Percentiles rank a stretch among this genome's conserved stretches.
Evolutionary conservation across 768 basidiomycete genomes (phyloP).

Genomic region (Mycena pura): DNA sequence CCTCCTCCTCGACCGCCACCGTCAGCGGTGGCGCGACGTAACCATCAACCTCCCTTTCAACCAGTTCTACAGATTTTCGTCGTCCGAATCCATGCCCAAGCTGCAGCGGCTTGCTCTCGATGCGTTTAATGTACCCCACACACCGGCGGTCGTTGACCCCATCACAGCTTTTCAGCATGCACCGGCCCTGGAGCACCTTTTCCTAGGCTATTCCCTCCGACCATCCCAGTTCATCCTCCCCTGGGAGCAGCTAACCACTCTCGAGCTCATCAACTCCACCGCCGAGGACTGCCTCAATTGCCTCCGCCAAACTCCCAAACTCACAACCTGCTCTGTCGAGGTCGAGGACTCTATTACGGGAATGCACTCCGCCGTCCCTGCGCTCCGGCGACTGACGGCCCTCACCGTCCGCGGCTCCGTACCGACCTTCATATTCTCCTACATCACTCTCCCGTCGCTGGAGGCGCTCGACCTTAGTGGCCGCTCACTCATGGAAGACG

Average conservation of each 20-base stretch:
- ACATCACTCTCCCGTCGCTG: not conserved
- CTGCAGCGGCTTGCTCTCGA: conserved; percentile 12
- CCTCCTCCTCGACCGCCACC: not conserved
- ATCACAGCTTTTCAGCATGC: conserved; percentile 11
- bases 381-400: not conserved
- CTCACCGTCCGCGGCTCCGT: not conserved
- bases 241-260: not conserved
- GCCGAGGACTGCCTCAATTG: not conserved
- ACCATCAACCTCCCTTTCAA: conserved; percentile 8
- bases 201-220: not conserved
- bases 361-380: not conserved
- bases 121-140: conserved; percentile 11
- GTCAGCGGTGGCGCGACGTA: not conserved
- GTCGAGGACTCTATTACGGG: not conserved
- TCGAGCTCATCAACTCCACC: not conserved
- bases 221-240: not conserved
- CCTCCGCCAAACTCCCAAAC: not conserved
- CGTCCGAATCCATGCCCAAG: not conserved
- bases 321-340: not conserved
- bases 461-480: not conserved
- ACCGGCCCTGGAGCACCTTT: not conserved
- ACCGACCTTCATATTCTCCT: not conserved
- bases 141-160: conserved; percentile 4
- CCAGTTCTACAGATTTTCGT: conserved; percentile 2
- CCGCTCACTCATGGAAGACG: not conserved